Evolutionary conservation across 805 yeast species (phyloP), one percentile per base, ranked within the genome.

Genomic region (Lipomyces yamadae): DNA sequence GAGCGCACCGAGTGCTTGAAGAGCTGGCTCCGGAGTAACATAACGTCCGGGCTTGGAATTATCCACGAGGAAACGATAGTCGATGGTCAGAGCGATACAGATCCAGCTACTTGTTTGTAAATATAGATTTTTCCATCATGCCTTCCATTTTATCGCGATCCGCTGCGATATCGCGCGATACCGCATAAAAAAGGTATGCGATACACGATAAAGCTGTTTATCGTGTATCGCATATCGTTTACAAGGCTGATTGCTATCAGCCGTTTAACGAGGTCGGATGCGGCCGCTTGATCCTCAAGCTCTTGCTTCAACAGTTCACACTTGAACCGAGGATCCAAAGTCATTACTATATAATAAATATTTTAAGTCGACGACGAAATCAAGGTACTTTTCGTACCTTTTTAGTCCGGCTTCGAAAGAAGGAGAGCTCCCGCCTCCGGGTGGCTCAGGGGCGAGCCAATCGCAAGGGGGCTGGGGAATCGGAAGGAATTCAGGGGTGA

Each of bases 1-100:
- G 54, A 15, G 54, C 54, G 54, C 32, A 50, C 32, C 18, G 54
- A n/a, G 54, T 50, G 54, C 11, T 50, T 50, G 32, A 50, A 50
- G 32, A 50, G 54, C 54, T 50, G 54, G 54, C 54, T 50, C 29
- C 54, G 32, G 32, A 50, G 54, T 50, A 50, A 50, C 54, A n/a
- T 50, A 50, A 13, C 32, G 29, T 18, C 54, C 32, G 54, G 32
- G n/a, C 54, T 50, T 50, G 54, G 32, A 50, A 50, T 50, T 50
- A 50, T 50, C 54, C 54, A 50, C 18, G 54, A 50, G 54, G 54
- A 50, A 50, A 50, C 54, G 24, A 50, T 50, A 10, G 32, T 15
- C n/a, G 7, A 50, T 50, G 54, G 54, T 50, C 54, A 18, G 32
- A 50, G 54, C 6, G 54, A 50, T 50, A 50, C n/a, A 50, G 54